Evolutionary conservation across 495 filamentous ascomycete genomes (phyloP).

Genomic region (Viridothelium virens): DNA sequence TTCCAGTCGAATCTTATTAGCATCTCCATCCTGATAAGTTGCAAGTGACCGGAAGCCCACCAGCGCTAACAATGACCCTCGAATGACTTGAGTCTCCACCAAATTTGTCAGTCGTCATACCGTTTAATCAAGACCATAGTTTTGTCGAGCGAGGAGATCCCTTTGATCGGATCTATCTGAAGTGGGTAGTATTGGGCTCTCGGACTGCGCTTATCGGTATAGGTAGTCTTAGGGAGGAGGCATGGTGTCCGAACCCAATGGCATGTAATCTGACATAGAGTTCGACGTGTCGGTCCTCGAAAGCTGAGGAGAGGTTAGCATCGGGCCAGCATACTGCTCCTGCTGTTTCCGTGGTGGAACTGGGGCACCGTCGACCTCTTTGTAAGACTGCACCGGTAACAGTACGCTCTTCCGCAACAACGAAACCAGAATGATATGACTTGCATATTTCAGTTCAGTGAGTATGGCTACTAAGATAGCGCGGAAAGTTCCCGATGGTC

Average conservation of each 20-base stretch:
- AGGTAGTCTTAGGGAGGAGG: conserved; percentile 1
- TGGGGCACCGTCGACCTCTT: too few species aligned
- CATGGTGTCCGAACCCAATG: conserved; percentile 1
- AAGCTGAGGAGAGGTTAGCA: conserved; percentile 9
- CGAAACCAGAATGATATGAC: too few species aligned
- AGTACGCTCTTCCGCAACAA: too few species aligned
- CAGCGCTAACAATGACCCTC: not conserved
- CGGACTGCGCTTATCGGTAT: not conserved
- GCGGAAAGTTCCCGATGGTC: too few species aligned
- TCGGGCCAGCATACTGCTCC: too few species aligned
- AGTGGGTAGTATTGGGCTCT: not conserved
- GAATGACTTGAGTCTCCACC: not conserved
- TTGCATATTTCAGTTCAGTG: too few species aligned
- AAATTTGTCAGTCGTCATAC: not conserved
- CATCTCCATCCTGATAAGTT: not conserved
- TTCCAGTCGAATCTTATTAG: not conserved
- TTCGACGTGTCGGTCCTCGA: conserved; percentile 3
- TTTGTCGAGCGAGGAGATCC: not conserved
- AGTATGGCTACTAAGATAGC: too few species aligned
- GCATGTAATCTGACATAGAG: not conserved
- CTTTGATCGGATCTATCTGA: not conserved
- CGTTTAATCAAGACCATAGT: not conserved
- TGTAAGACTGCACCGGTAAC: too few species aligned
- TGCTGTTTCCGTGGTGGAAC: too few species aligned
- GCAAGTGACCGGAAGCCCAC: not conserved